These are phyloP conservation scores for Tylopilus vinaceipallidus DNA, from an alignment of 768 basidiomycete species.

Conservation along the genomic window DNA sequence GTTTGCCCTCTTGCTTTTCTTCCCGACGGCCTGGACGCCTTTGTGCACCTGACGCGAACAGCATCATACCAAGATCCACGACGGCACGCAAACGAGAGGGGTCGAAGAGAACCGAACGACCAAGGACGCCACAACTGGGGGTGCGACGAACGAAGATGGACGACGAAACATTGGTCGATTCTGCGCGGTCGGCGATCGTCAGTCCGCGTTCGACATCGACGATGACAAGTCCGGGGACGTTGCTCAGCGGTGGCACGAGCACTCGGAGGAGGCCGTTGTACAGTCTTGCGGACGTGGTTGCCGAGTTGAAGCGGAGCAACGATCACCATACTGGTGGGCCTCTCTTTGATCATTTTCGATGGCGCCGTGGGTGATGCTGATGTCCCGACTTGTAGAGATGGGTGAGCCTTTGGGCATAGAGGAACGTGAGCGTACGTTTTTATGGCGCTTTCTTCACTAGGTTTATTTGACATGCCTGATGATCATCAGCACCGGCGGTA, in stretches of 20 bases:
- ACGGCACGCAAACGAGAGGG: background rate
- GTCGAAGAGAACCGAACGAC: background rate
- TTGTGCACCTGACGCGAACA: background rate
- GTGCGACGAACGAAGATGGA: slow-evolving; percentile 15
- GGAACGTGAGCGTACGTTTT: slow-evolving; percentile 36
- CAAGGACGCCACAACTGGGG: background rate
- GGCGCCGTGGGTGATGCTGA: background rate
- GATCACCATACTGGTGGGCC: slow-evolving; percentile 32
- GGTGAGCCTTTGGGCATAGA: slow-evolving; percentile 35
- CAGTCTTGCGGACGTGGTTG: slow-evolving; percentile 43
- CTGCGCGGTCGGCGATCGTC: slow-evolving; percentile 17
- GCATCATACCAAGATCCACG: background rate
- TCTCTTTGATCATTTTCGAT: background rate
- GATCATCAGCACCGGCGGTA: slow-evolving; percentile 36
- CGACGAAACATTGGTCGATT: slow-evolving; percentile 24
- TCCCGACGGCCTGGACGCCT: no score
- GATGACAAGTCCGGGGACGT: slow-evolving; percentile 10
- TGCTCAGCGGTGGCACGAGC: slow-evolving; percentile 2
- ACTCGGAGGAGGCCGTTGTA: slow-evolving; percentile 35
- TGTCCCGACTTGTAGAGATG: slow-evolving; percentile 16
- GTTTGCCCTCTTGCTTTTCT: background rate
- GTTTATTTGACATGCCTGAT: background rate
- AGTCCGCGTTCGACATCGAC: slow-evolving; percentile 23
- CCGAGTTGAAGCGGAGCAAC: slow-evolving; percentile 41
- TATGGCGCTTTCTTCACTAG: background rate